Conservation (phyloP, 23 red algal genomes). For the Gracilaria domingensis region DNA sequence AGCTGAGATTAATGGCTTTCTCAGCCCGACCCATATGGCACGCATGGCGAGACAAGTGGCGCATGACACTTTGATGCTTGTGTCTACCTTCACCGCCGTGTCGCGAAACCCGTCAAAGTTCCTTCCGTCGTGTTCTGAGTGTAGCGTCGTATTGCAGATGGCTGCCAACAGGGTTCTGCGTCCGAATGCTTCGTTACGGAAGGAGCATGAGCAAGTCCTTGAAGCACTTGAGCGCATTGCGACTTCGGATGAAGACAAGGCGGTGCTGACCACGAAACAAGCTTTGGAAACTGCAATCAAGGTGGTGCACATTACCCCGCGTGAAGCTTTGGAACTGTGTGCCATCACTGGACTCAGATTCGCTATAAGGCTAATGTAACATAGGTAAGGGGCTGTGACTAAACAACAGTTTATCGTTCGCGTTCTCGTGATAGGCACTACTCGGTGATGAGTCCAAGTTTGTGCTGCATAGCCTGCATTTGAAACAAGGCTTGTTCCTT, state of each 20-base stretch:
- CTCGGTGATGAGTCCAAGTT: constrained; percentile 26
- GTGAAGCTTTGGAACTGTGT: constrained; percentile 62
- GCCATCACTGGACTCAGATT: constrained; percentile 54
- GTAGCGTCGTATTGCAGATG: constrained; percentile 42
- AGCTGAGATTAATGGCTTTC: constrained; percentile 45
- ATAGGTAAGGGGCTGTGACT: background rate
- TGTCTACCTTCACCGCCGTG: constrained; percentile 54
- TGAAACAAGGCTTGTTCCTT: constrained; percentile 82
- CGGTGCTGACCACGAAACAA: background rate
- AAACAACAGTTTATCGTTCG: constrained; percentile 19
- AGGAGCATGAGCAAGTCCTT: constrained; percentile 58
- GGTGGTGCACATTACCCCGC: constrained; percentile 36
- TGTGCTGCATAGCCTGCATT: constrained; percentile 57
- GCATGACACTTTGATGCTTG: constrained; percentile 47
- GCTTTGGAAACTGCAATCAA: constrained; percentile 42
- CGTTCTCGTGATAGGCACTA: background rate
- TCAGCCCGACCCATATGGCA: constrained; percentile 34
- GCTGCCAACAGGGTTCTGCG: constrained; percentile 46
- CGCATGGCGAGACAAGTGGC: constrained; percentile 70
- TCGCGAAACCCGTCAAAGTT: constrained; percentile 51
- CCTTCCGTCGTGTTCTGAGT: constrained; percentile 54
- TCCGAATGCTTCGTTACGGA: constrained; percentile 14
- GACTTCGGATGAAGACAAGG: constrained; percentile 32
- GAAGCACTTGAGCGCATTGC: constrained; percentile 29
- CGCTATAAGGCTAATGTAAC: constrained; percentile 70